Evolutionary conservation across 2,329 filamentous ascomycete species (phyloP).

Genomic region (Chrysoporthe cubensis): DNA sequence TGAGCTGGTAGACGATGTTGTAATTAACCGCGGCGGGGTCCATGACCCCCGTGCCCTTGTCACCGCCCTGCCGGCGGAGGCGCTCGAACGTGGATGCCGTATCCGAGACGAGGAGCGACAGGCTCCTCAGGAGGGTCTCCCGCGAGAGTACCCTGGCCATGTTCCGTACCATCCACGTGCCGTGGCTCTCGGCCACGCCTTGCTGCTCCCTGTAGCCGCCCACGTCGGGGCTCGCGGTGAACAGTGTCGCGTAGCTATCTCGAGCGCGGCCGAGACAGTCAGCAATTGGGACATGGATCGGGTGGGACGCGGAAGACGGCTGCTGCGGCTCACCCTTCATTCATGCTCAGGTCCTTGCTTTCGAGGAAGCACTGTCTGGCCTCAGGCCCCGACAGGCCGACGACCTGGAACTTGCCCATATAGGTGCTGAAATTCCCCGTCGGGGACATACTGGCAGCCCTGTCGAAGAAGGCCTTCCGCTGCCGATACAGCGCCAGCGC

Average conservation of each 20-base stretch:
- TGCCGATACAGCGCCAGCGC: slow-evolving; percentile 47
- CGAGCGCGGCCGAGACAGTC: not conserved
- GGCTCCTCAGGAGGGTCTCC: slow-evolving; percentile 42
- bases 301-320: not conserved
- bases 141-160: slow-evolving; percentile 43
- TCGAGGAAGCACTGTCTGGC: slow-evolving; percentile 52
- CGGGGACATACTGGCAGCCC: slow-evolving; percentile 36
- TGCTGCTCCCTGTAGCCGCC: not conserved
- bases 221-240: slow-evolving; percentile 36
- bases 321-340: slow-evolving; percentile 44
- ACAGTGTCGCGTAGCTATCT: slow-evolving; percentile 38
- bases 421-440: slow-evolving; percentile 56
- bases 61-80: slow-evolving; percentile 38
- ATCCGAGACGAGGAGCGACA: slow-evolving; percentile 50
- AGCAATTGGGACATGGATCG: not conserved
- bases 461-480: slow-evolving; percentile 47
- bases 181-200: slow-evolving; percentile 31
- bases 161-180: slow-evolving; percentile 36
- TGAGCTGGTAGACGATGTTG: slow-evolving; percentile 58
- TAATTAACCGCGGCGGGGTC: slow-evolving; percentile 61
- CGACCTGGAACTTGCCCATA: slow-evolving; percentile 48
- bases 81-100: slow-evolving; percentile 41
- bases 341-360: slow-evolving; percentile 46
- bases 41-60: slow-evolving; percentile 39
- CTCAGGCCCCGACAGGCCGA: slow-evolving; percentile 48